A percentile compares a stretch with the other conserved stretches of the same genome.
phyloP scores from a whole-genome alignment of 768 basidiomycete species.

The Phaeotremella skinneri region DNA sequence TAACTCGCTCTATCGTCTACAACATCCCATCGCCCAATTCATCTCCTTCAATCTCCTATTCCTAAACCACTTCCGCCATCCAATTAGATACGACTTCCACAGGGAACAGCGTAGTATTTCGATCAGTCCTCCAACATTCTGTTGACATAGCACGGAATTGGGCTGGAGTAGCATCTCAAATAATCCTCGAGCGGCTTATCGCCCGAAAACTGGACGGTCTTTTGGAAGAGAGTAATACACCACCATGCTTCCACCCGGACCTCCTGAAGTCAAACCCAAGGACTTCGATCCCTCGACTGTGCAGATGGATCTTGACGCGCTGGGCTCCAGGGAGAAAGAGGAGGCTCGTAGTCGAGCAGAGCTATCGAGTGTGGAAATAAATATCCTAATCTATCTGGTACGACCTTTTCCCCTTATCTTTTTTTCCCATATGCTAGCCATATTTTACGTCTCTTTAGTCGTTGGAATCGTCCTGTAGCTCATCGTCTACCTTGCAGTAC shows the following conservation, averaged over 20 bases:
- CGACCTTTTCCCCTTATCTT: conserved; percentile 15
- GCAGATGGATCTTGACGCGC: conserved; percentile 15
- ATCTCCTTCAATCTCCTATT: no score
- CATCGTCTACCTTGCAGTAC: conserved; percentile 26
- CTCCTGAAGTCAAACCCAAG: conserved; percentile 21
- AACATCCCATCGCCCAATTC: no score
- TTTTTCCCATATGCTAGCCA: background rate
- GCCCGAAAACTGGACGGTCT: no score
- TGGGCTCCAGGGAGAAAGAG: conserved; percentile 15
- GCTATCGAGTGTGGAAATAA: conserved; percentile 45
- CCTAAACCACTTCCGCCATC: no score
- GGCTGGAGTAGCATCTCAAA: no score
- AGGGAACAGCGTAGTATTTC: no score
- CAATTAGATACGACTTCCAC: no score
- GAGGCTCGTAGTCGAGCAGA: conserved; percentile 19
- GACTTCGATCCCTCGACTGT: conserved; percentile 35
- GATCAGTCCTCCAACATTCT: no score
- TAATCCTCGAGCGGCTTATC: no score
- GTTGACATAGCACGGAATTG: no score
- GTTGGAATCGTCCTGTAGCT: background rate
- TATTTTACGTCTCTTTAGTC: background rate
- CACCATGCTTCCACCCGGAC: conserved; percentile 33
- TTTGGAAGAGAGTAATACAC: no score
- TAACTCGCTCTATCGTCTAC: no score
- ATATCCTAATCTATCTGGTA: conserved; percentile 47